Evolutionary conservation across 192 early-diverging fungal genomes (phyloP), one percentile per base, ranked within the genome.

Genomic region (Geranomyces michiganensis): DNA sequence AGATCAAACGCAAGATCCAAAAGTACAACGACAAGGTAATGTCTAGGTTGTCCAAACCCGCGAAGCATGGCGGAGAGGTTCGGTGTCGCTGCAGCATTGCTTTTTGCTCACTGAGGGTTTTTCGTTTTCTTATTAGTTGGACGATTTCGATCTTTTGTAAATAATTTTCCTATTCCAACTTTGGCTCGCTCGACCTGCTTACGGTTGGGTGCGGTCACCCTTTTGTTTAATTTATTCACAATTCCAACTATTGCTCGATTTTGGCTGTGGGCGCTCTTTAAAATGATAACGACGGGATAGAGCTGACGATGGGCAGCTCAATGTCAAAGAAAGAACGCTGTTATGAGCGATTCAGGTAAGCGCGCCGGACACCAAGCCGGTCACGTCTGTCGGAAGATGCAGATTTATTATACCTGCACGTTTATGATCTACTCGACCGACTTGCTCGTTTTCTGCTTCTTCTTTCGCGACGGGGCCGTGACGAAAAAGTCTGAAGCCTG

Each of bases 1-100:
- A 93, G 86, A 96, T 98, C 76, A 95, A 95, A 85, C 86, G 92
- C 68, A 96, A 96, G 92, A 94, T 98, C 73, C 83, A 94, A 74
- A 96, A 95, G 79, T 83, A 81, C 64, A 80, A 80, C 64, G 82
- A 83, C 60, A 80, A 83, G 72, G 68, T 82, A 68, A 5, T 56
- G 62, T 14, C 19, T 15, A 1, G n/a, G n/a, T n/a, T n/a, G 14
- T 27, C 0, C 30, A 24, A 32, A 12, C 24, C n/a, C n/a, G n/a
- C n/a, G n/a, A n/a, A n/a, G n/a, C n/a, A n/a, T n/a, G n/a, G n/a
- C n/a, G n/a, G n/a, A n/a, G n/a, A n/a, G n/a, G n/a, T n/a, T n/a
- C n/a, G n/a, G n/a, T n/a, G n/a, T 53, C 24, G 51, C 24, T 53
- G 51, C 24, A 53, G n/a, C 3, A 53, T 7, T n/a, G n/a, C n/a